Conservation (phyloP, 331 rosid species). For the Quercus phellos region DNA sequence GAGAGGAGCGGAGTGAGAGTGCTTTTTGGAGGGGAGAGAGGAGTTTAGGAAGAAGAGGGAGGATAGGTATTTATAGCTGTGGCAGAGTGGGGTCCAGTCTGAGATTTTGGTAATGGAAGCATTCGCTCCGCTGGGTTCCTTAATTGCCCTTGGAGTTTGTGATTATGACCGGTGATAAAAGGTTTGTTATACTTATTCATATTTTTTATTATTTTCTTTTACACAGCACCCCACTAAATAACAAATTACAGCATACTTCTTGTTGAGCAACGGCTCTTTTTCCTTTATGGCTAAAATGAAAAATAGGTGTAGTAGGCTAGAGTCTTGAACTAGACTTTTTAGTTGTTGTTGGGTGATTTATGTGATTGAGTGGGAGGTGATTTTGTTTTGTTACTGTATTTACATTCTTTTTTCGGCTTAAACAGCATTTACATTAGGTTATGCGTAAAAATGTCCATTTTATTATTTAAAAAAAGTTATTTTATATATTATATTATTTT, state of each 20-base stretch:
- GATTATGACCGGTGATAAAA: too few relatives aligned
- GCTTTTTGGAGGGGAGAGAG: neutral
- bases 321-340: too few relatives aligned
- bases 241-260: neutral
- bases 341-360: neutral
- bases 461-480: too few relatives aligned
- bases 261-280: constrained; percentile 49
- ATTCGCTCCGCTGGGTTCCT: neutral
- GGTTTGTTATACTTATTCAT: too few relatives aligned
- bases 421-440: too few relatives aligned
- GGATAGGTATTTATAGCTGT: constrained; percentile 42
- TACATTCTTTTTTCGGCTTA: too few relatives aligned
- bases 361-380: too few relatives aligned
- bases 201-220: too few relatives aligned
- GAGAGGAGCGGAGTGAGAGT: neutral
- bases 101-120: constrained; percentile 16
- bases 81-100: constrained; percentile 31
- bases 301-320: constrained; percentile 1
- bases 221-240: too few relatives aligned
- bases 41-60: constrained; percentile 7
- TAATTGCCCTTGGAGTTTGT: constrained; percentile 7
- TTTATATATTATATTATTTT: too few relatives aligned
- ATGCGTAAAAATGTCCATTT: too few relatives aligned
- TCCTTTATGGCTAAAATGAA: neutral
- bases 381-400: too few relatives aligned